Conservation (phyloP, 306 rosid genomes). For the Quercus suber region DNA sequence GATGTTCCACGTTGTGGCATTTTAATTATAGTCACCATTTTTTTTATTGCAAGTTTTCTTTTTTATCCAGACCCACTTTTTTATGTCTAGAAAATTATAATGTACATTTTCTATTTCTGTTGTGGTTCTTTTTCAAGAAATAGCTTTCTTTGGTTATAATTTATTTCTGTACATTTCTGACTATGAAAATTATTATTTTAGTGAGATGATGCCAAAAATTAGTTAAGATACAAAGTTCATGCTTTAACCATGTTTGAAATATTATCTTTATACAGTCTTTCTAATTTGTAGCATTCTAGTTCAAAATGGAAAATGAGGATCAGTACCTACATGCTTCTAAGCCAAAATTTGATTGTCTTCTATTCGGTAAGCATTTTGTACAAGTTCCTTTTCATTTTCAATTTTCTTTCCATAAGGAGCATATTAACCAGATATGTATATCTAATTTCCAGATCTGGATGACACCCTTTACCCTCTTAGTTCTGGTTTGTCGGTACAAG, state of each 20-base stretch:
- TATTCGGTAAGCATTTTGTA: slow-evolving; percentile 52
- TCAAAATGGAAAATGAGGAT: slow-evolving; percentile 59
- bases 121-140: not conserved
- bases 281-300: not conserved
- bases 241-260: not conserved
- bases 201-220: not conserved
- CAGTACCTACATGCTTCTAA: slow-evolving; percentile 39
- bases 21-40: not conserved
- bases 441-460: slow-evolving; percentile 65
- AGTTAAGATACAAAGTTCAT: not conserved
- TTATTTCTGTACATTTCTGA: not conserved
- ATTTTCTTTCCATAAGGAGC: not conserved
- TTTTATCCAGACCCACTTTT: not conserved
- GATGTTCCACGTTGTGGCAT: not conserved
- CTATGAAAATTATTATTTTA: not conserved
- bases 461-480: slow-evolving; percentile 86
- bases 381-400: not conserved
- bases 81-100: not conserved
- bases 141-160: not conserved
- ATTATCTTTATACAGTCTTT: not conserved
- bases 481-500: slow-evolving; percentile 58
- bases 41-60: not conserved
- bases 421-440: not conserved
- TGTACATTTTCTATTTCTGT: not conserved
- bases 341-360: slow-evolving; percentile 69